Evolutionary conservation across 2,329 filamentous ascomycete species (phyloP), one percentile per base, ranked within the genome.

Genomic region (Xylaria polymorpha): DNA sequence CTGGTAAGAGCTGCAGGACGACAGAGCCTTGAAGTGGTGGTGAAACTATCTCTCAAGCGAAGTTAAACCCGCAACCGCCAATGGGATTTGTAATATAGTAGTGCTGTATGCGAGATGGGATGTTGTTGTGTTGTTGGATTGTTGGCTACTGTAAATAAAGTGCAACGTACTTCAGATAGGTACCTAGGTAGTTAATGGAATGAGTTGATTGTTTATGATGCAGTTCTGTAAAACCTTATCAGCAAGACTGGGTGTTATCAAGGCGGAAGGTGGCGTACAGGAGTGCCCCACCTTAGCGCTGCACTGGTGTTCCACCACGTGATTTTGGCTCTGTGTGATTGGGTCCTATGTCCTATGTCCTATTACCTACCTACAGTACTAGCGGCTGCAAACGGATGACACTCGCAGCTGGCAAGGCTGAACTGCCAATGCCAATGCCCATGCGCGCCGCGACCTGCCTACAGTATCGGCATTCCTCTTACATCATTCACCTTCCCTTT

Each of bases 361-460:
- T n/a, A n/a, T n/a, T 35, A 35, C 32, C 32, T 35, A 35, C 32
- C 32, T 35, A 10, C n/a, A 50, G 14, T 50, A 12, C 22, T 50
- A 59, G 41, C 59, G 48, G 57, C 64, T 64, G 65, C 68, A 65
- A 65, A 64, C 64, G 68, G 68, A 59, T 57, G 58, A 29, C 51
- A 22, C 12, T 18, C 55, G 53, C 53, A 56, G 32, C 60, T 58
- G 57, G 61, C 68, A 68, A 70, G 68, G 68, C 65, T 68, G 50
- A 67, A 51, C 37, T 22, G 14, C 25, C 3, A 35, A 29, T 53
- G 37, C n/a, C 35, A 2, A 29, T 29, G 25, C n/a, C n/a, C n/a
- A n/a, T n/a, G n/a, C n/a, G n/a, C 25, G 25, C 25, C 25, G 25
- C 25, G 4, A 4, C 25, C 25, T 29, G 25, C 25, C 25, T 29